A percentile compares a stretch with the other conserved stretches of the same genome.
phyloP scores from a whole-genome alignment of 139 green algal genomes.

The Mychonastes homosphaera region DNA sequence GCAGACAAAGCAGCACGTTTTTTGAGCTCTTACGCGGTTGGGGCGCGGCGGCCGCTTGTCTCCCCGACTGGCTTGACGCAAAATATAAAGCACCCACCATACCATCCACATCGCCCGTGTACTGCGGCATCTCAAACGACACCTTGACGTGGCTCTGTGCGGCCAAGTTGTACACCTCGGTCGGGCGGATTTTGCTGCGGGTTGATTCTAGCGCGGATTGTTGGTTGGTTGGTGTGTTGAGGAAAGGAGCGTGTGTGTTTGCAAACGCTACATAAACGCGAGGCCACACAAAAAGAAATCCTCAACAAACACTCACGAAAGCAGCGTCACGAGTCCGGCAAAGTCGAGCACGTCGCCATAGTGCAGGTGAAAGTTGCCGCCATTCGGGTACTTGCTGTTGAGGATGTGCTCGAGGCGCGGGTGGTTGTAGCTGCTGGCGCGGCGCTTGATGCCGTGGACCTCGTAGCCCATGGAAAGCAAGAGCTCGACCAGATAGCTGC shows the following conservation, averaged over 20 bases:
- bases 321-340: conserved; percentile 22
- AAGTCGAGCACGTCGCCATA: conserved; percentile 58
- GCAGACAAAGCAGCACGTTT: too few relatives aligned
- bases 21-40: too few relatives aligned
- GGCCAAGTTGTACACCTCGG: conserved; percentile 74
- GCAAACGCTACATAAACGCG: too few relatives aligned
- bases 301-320: conserved; percentile 20
- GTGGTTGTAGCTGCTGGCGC: conserved; percentile 46
- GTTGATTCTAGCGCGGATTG: conserved; percentile 18
- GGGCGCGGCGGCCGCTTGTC: too few relatives aligned
- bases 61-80: too few relatives aligned
- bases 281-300: too few relatives aligned
- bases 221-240: too few relatives aligned
- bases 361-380: conserved; percentile 38
- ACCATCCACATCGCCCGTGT: conserved; percentile 51
- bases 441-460: conserved; percentile 56
- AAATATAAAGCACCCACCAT: too few relatives aligned
- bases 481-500: conserved; percentile 60
- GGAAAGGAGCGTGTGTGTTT: too few relatives aligned
- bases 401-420: conserved; percentile 50
- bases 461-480: conserved; percentile 59
- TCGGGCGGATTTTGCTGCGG: too few relatives aligned
- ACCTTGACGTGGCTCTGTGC: conserved; percentile 59
- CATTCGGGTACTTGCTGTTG: conserved; percentile 6
- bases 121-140: conserved; percentile 64